phyloP scores from a whole-genome alignment of 306 rosid genomes.

The Sesbania bispinosa region DNA sequence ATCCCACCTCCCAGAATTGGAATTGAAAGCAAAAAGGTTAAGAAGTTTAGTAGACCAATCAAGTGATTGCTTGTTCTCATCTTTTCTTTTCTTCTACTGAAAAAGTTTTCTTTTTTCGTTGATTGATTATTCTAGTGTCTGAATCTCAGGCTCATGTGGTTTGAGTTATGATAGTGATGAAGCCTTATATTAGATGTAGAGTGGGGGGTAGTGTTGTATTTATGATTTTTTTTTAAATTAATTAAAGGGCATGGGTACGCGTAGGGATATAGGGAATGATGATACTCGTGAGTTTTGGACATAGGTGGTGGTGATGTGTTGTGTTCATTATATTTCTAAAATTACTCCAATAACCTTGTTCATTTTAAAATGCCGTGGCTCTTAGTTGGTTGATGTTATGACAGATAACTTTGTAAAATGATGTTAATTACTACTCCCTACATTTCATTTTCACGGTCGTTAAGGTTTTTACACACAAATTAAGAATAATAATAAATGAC shows the following conservation, averaged over 20 bases:
- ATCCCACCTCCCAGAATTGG: constrained; percentile 91
- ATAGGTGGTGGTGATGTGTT: neutral
- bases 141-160: neutral
- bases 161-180: neutral
- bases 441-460: too few species aligned
- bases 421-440: too few species aligned
- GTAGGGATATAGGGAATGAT: neutral
- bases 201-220: too few species aligned
- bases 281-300: constrained; percentile 11
- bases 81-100: neutral
- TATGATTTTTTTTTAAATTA: too few species aligned
- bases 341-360: neutral
- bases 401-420: too few species aligned
- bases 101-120: neutral
- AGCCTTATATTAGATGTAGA: too few species aligned
- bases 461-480: too few species aligned
- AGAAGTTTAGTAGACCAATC: constrained; percentile 73
- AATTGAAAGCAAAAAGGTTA: constrained; percentile 76
- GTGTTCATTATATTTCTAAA: neutral
- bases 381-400: too few species aligned
- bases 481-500: too few species aligned
- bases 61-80: constrained; percentile 82
- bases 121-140: neutral
- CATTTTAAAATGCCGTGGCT: neutral
- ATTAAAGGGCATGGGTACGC: too few species aligned